Evolutionary conservation across 345 rosid species (phyloP).

Genomic region (Gossypium raimondii): DNA sequence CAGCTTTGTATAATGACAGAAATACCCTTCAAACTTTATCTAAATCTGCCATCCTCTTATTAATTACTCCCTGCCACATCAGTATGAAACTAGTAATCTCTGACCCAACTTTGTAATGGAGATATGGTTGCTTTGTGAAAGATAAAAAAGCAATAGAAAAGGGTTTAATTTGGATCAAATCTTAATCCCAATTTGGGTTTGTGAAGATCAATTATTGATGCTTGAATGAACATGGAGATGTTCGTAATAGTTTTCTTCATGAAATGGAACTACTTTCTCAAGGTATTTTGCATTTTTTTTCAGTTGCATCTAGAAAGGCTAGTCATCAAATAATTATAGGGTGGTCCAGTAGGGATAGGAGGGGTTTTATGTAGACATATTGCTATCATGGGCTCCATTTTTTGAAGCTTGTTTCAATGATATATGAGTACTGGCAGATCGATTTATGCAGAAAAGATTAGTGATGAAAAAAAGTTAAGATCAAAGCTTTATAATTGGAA

Average conservation of each 20-base stretch:
- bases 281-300: neutral
- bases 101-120: neutral
- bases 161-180: neutral
- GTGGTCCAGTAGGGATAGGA: neutral
- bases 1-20: slow-evolving; percentile 7
- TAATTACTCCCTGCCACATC: neutral
- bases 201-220: neutral
- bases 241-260: neutral
- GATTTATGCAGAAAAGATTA: neutral
- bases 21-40: slow-evolving; percentile 9
- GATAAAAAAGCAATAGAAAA: neutral
- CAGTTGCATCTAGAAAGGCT: neutral
- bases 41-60: neutral
- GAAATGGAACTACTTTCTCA: neutral
- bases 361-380: neutral
- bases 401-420: neutral
- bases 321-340: neutral
- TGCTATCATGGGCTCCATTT: slow-evolving; percentile 7
- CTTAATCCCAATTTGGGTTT: neutral
- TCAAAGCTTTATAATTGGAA: neutral
- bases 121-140: neutral
- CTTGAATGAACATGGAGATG: neutral
- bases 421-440: neutral
- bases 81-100: neutral
- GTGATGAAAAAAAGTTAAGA: neutral